Conservation (phyloP, 257 asterid species). For the Solanum gracilifrons region DNA sequence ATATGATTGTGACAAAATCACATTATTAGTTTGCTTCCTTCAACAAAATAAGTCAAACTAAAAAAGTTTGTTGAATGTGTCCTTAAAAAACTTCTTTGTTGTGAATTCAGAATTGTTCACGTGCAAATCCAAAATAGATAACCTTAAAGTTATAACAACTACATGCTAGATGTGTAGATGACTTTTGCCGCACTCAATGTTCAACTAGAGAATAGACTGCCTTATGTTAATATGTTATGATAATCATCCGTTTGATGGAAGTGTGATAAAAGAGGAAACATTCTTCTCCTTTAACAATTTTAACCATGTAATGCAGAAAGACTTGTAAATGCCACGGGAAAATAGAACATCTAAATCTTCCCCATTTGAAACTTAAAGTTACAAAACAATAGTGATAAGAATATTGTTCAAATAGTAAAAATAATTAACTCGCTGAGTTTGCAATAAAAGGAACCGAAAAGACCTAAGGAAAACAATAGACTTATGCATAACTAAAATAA, state of each 20-base stretch:
- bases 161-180: not conserved
- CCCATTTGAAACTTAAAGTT: not conserved
- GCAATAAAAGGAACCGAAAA: not conserved
- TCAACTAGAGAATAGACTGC: not conserved
- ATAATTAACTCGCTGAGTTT: not conserved
- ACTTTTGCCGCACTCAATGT: not conserved
- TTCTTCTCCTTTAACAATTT: not conserved
- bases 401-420: not conserved
- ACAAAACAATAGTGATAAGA: not conserved
- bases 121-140: not conserved
- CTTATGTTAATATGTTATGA: not conserved
- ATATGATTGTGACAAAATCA: not conserved
- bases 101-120: not conserved
- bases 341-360: not conserved
- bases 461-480: not conserved
- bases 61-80: not conserved
- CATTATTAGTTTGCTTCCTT: not conserved
- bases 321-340: not conserved
- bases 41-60: not conserved
- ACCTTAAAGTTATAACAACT: not conserved
- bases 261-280: not conserved
- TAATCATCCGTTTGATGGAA: not conserved
- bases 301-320: not conserved
- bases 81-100: not conserved
- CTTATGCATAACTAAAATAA: not conserved